Conservation (phyloP, 495 filamentous ascomycete species). For the Neurospora tetrasperma region DNA sequence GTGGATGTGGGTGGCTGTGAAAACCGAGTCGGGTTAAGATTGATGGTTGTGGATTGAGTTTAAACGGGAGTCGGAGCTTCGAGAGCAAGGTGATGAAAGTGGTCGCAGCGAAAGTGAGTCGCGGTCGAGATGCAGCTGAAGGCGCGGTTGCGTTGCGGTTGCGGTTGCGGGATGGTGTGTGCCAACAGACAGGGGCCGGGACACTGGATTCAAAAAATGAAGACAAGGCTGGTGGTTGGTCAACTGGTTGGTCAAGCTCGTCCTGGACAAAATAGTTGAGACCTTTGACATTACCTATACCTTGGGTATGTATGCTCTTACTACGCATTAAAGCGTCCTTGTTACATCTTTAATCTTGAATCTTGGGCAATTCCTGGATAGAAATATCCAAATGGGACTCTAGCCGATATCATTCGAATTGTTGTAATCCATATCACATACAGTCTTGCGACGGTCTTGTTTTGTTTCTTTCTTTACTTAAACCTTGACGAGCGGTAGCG, state of each 20-base stretch:
- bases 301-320: too few relatives aligned
- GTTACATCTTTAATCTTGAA: too few relatives aligned
- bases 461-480: too few relatives aligned
- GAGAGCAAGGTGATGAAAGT: neutral
- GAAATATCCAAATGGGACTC: too few relatives aligned
- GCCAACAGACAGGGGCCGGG: neutral
- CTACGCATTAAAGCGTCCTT: too few relatives aligned
- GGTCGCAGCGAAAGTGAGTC: neutral
- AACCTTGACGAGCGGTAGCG: too few relatives aligned
- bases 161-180: neutral
- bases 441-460: too few relatives aligned
- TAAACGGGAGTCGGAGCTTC: neutral
- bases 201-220: neutral
- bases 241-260: neutral
- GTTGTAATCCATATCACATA: too few relatives aligned
- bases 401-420: too few relatives aligned
- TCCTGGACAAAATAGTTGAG: too few relatives aligned
- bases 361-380: too few relatives aligned
- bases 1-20: neutral
- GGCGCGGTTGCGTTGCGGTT: neutral
- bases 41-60: neutral
- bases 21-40: neutral
- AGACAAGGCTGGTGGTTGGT: neutral
- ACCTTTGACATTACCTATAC: too few relatives aligned
- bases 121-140: neutral